Evolutionary conservation across 441 rosid species (phyloP).

Genomic region (Hura crepitans): DNA sequence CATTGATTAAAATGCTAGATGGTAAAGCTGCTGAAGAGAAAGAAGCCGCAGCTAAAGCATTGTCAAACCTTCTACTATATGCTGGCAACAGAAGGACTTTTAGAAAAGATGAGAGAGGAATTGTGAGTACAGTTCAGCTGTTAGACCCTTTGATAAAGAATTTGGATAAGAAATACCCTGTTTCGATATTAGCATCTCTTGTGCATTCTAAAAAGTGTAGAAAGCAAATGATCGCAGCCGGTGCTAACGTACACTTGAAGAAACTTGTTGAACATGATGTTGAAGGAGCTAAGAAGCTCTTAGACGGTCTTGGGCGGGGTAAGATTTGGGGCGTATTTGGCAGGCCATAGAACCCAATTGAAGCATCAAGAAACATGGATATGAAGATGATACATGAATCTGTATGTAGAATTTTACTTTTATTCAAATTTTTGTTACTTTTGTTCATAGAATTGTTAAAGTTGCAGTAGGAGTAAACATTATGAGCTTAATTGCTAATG

Average conservation of each 20-base stretch:
- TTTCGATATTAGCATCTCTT: slow-evolving; percentile 51
- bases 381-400: slow-evolving; percentile 22
- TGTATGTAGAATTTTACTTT: slow-evolving; percentile 38
- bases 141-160: slow-evolving; percentile 58
- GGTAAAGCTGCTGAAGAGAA: slow-evolving; percentile 79
- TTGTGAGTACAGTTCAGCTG: slow-evolving; percentile 51
- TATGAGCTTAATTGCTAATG: slow-evolving; percentile 30
- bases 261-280: slow-evolving; percentile 69
- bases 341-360: slow-evolving; percentile 36
- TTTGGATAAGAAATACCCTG: slow-evolving; percentile 56
- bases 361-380: slow-evolving; percentile 1
- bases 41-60: slow-evolving; percentile 77
- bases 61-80: slow-evolving; percentile 47
- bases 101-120: slow-evolving; percentile 54
- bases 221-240: slow-evolving; percentile 67
- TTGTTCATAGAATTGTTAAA: slow-evolving; percentile 44
- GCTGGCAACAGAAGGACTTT: slow-evolving; percentile 49
- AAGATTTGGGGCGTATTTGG: slow-evolving; percentile 79
- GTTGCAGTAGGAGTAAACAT: slow-evolving; percentile 36
- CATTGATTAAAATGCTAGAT: slow-evolving; percentile 69
- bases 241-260: slow-evolving; percentile 62
- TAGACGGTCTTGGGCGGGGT: slow-evolving; percentile 53
- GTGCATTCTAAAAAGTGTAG: slow-evolving; percentile 61
- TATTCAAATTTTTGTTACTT: background rate
- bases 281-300: slow-evolving; percentile 75